Base-by-base conservation (phyloP, 106 monocot species). In the Narthecium ossifragum region DNA sequence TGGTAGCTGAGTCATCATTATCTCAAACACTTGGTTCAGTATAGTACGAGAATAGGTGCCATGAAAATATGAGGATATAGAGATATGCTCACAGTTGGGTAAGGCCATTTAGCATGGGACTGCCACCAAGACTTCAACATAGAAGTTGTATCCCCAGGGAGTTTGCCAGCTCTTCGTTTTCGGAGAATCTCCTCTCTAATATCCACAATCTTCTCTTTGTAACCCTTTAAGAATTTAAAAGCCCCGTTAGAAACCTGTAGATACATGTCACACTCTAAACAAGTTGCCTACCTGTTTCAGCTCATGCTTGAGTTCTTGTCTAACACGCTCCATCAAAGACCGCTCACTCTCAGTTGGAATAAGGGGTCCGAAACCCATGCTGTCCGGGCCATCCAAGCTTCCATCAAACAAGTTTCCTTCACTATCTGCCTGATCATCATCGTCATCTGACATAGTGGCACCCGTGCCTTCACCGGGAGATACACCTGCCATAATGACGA, bases 221-320 rank as follows among this genome's bases (percentile, higher is more conserved):
- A 79, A 5, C 53, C 79, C 79, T 79, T 20, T 20, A 51, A 49
- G 5, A 41, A 46, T 25, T 26, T 50, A 26, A 22, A 1, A 55
- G 37, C 33, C 21, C 17, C 11, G 10, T 26, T 15, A 9, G 12
- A 39, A 37, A 8, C 41, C 31, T 18, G 21, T 20, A 9, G 52
- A 34, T 25, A 14, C 17, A 20, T 52, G 26, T 43, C 43, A 43
- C 9, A 39, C 43, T 27, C 51, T 12, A 32, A 56, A 14, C 24
- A n/a, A n/a, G n/a, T n/a, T n/a, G n/a, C n/a, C n/a, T 71, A 82
- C 82, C 77, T 82, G 72, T 51, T 82, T 78, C 32, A 82, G 66
- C 26, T 82, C 73, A 53, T 70, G 72, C 23, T 82, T 73, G 31
- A 77, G 77, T 55, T 82, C 73, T 28, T 34, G 73, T 20, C 69